Conservation (phyloP, 2,329 filamentous ascomycete species). For the Ophiostoma quercus region DNA sequence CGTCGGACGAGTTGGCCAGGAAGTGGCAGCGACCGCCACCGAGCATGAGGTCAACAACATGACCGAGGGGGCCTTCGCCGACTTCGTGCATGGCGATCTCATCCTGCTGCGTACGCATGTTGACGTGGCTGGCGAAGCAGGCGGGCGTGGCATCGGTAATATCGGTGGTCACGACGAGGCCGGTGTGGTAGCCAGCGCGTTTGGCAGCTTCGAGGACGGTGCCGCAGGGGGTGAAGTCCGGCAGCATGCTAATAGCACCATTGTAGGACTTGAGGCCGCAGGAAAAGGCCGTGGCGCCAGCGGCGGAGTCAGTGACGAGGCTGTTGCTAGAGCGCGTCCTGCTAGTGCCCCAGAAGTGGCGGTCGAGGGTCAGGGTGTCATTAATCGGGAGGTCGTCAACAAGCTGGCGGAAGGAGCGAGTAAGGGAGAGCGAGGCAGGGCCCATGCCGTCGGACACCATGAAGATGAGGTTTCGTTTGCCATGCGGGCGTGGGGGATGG, state of each 20-base stretch:
- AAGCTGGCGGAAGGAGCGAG: constrained; percentile 78
- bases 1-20: constrained; percentile 70
- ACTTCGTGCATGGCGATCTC: constrained; percentile 89
- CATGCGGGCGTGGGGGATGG: constrained; percentile 36
- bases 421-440: constrained; percentile 80
- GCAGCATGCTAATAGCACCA: constrained; percentile 84
- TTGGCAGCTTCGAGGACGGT: constrained; percentile 92
- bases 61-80: constrained; percentile 78
- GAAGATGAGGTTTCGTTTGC: constrained; percentile 92
- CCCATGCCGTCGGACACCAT: constrained; percentile 99
- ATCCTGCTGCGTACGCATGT: constrained; percentile 74
- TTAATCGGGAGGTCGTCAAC: constrained; percentile 65
- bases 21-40: constrained; percentile 94
- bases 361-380: constrained; percentile 74
- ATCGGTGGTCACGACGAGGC: constrained; percentile 88
- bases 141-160: constrained; percentile 95
- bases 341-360: constrained; percentile 84
- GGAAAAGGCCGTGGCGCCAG: constrained; percentile 94
- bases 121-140: constrained; percentile 86
- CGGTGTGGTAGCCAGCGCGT: constrained; percentile 83
- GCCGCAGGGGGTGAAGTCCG: constrained; percentile 80
- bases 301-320: constrained; percentile 89
- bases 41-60: constrained; percentile 85
- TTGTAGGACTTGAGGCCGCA: constrained; percentile 95
- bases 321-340: constrained; percentile 79